Evolutionary conservation across 352 stramenopile genomes (phyloP).

Genomic region (Phytophthora palmivora): DNA sequence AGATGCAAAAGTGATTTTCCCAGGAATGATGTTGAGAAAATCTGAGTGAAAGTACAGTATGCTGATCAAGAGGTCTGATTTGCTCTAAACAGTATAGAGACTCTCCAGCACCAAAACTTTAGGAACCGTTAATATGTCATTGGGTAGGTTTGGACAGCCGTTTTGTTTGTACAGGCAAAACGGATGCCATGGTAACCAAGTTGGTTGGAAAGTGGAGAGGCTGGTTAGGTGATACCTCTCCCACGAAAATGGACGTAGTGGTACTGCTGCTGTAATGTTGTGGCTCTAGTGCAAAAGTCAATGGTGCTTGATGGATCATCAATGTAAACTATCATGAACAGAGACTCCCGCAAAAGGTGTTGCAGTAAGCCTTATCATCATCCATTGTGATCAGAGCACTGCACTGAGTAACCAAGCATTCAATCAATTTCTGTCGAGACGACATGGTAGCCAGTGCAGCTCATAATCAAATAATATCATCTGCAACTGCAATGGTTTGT

Average conservation of each 20-base stretch:
- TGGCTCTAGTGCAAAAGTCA: no score
- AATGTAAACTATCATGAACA: no score
- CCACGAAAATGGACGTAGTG: neutral
- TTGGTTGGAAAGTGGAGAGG: no score
- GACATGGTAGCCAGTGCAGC: no score
- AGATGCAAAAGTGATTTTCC: slow-evolving; percentile 31
- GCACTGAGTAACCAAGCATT: neutral
- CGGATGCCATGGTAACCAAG: no score
- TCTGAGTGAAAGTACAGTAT: slow-evolving; percentile 20
- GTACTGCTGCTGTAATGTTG: no score
- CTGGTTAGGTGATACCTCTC: no score
- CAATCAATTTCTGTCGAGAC: no score
- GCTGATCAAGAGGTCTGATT: slow-evolving; percentile 35
- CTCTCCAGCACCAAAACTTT: neutral
- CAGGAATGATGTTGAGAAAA: slow-evolving; percentile 26
- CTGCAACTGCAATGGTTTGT: no score
- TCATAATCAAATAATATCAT: no score
- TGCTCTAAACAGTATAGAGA: slow-evolving; percentile 5
- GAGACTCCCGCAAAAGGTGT: no score
- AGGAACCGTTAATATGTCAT: slow-evolving; percentile 12
- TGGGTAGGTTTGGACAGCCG: neutral
- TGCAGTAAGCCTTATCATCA: neutral
- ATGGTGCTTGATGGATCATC: no score
- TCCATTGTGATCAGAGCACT: neutral
- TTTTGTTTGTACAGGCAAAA: slow-evolving; percentile 16